phyloP scores from a whole-genome alignment of 1,284 basidiomycete genomes.

The Sporisorium scitamineum region DNA sequence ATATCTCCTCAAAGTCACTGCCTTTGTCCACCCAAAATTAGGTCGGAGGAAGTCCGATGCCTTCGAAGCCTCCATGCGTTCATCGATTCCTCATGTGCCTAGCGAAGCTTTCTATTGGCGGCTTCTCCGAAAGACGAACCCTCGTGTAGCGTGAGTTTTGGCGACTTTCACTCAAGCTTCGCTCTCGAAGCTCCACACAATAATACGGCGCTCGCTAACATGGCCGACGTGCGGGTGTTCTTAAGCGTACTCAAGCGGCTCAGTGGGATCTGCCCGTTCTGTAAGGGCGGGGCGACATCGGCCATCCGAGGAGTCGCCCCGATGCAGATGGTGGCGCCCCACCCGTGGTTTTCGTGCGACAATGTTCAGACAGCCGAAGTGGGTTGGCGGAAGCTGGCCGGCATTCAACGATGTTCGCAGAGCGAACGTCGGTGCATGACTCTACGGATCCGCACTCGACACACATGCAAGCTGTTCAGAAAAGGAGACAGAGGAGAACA shows the following conservation, averaged over 20 bases:
- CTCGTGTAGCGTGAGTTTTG: neutral
- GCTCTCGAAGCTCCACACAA: neutral
- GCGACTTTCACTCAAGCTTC: neutral
- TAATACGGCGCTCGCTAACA: slow-evolving; percentile 1
- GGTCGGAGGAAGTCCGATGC: neutral
- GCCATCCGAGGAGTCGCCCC: neutral
- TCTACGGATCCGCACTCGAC: neutral
- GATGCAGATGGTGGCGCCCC: neutral
- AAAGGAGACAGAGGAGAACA: neutral
- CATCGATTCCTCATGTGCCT: neutral
- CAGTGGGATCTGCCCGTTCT: neutral
- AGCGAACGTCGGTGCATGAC: neutral
- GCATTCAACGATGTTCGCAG: neutral
- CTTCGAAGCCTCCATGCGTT: neutral
- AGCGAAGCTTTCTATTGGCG: neutral
- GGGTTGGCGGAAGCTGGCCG: neutral
- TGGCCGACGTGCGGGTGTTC: neutral
- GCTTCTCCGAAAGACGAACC: neutral
- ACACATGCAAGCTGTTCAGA: neutral
- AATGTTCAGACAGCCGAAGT: neutral
- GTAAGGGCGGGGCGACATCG: neutral
- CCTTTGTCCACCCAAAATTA: neutral
- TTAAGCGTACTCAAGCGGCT: neutral
- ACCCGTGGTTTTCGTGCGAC: neutral
- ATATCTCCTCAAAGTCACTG: neutral